phyloP scores from a whole-genome alignment of 495 filamentous ascomycete genomes.

The Aspergillus homomorphus region DNA sequence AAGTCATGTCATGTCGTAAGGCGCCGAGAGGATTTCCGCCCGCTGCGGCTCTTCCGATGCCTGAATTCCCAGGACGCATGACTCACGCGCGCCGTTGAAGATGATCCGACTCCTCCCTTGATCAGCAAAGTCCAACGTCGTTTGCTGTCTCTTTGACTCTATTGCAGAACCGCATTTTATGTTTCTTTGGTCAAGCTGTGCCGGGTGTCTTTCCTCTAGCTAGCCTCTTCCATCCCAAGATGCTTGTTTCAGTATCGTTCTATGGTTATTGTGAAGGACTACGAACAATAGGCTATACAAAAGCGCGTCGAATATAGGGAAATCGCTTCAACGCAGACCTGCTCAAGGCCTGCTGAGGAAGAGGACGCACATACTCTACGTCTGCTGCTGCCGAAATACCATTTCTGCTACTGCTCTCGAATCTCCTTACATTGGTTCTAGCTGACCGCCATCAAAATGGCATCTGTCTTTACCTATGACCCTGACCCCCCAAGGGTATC shows the following conservation, averaged over 20 bases:
- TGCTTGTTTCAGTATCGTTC: not conserved
- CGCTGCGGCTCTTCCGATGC: not conserved
- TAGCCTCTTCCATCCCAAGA: not conserved
- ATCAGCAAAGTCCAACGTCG: not conserved
- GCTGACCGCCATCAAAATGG: constrained; percentile 54
- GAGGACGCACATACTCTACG: too few species aligned
- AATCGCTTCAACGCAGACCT: not conserved
- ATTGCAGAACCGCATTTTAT: not conserved
- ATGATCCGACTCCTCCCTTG: not conserved
- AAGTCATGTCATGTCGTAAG: constrained; percentile 8
- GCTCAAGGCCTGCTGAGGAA: not conserved
- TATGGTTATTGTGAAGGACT: not conserved
- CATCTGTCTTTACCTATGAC: constrained; percentile 93
- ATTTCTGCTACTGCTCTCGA: too few species aligned
- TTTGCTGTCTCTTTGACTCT: not conserved
- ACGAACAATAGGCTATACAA: not conserved
- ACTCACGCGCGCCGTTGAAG: not conserved
- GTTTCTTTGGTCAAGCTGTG: not conserved
- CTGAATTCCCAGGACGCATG: not conserved
- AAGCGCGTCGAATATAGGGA: not conserved
- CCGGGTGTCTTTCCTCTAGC: not conserved
- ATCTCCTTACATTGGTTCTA: too few species aligned
- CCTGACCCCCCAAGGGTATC: constrained; percentile 81
- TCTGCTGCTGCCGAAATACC: too few species aligned
- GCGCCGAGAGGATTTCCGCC: too few species aligned